Evolutionary conservation across 805 yeast genomes (phyloP), one percentile per base, ranked within the genome.

Genomic region (Schwanniomyces yamadae): DNA sequence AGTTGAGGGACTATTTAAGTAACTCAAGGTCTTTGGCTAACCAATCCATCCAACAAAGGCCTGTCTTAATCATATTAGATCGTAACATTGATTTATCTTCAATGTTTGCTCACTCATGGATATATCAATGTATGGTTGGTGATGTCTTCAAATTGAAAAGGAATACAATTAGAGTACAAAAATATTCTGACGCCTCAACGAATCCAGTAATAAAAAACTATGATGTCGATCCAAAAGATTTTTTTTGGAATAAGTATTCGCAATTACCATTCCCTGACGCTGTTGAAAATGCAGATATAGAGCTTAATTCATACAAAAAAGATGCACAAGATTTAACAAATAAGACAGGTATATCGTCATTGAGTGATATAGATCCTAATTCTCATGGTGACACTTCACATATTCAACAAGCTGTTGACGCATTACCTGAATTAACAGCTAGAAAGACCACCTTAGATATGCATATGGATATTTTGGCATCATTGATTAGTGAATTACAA

Each of bases 51-150:
- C 48, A 71, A 25, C 82, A 81, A 39, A 70, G 95, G 42, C 77
- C 84, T 3, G 96, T 91, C 9, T 68, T 93, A 49, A 73, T 95
- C 21, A 60, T 93, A 26, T 63, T 93, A 29, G 99, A 93, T 62
- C 75, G 99, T 59, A 86, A 84, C 55, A 72, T 93, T 40, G 98
- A 93, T 61, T 70, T 93, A 42, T 82, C 93, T 2, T 83, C 95
- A 11, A 91, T 93, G 97, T 82, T 93, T 60, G 78, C 91, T 1
- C 99, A 93, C 63, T 87, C 97, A 9, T 91, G 98, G 97, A 90
- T 95, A 33, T 93, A 93, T 59, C 96, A 91, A 66, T 89, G 96
- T 52, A 81, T 93, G 78, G 93, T 93, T 13, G 85, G 90, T 52
- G 99, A 93, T 57, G 93, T 89, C 4, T 87, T 93, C 57, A 75